Evolutionary conservation across 2,329 filamentous ascomycete species (phyloP), one percentile per base, ranked within the genome.

Genomic region (Achaetomium macrosporum): DNA sequence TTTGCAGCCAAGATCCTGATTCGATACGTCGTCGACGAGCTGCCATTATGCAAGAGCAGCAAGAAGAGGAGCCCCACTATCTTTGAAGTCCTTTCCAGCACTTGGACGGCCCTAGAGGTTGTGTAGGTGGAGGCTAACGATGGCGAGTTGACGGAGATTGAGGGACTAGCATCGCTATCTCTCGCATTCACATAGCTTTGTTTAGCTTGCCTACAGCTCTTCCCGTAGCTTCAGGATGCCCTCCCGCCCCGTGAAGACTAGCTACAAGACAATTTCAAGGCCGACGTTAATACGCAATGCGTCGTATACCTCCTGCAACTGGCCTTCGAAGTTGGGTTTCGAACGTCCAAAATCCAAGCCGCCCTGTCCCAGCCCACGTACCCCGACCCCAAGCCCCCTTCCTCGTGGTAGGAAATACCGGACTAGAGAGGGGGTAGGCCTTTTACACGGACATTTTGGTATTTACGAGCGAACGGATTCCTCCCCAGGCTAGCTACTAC

Each of bases 1-100:
- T 49, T 58, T n/a, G 43, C 19, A 29, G 48, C 47, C n/a, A 56
- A 53, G 42, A 56, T 58, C 37, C 29, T 59, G 25, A 41, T 51
- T 51, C 48, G 44, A 40, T 33, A 55, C 37, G 33, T 55, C 39
- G 42, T 51, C 25, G 47, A 51, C 39, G 20, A 51, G 53, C 43
- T 51, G 9, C 53, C 19, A 44, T 25, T 55, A 41, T 55, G 15
- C 43, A 55, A 55, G 43, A 51, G 53, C 30, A 51, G 53, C 33
- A 55, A 29, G 29, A 55, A 51, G 48, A 51, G 44, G 48, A 51
- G 53, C 45, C 47, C 30, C 12, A 55, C 48, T 13, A 51, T 55
- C 43, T 51, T 47, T 33, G 37, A 55, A 48, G 37, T 47, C 48
- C 48, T 55, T n/a, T 55, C 43, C n/a, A 19, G 42, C 25, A 51